These are phyloP conservation scores for Nakaseomyces bracarensis DNA, from an alignment of 1,139 yeast species.

Conservation along the genomic window DNA sequence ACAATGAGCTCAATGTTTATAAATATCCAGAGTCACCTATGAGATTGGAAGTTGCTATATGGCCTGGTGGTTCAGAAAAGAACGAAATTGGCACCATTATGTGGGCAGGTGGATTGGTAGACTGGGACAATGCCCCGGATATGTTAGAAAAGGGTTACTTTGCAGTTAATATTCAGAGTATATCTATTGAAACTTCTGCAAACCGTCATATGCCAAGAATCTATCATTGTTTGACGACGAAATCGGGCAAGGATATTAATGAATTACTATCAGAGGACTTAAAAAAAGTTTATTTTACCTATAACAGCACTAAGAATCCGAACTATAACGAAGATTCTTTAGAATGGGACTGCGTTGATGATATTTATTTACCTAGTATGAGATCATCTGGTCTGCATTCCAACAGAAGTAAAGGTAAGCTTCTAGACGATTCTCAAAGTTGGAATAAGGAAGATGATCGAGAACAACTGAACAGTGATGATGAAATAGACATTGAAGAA, in stretches of 20 bases:
- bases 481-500: conserved; percentile 3
- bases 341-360: conserved; percentile 7
- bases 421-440: no score
- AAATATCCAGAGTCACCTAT: conserved; percentile 88
- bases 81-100: conserved; percentile 69
- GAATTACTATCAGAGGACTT: conserved; percentile 4
- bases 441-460: no score
- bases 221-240: conserved; percentile 9
- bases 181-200: conserved; percentile 21
- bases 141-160: conserved; percentile 29
- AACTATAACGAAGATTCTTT: conserved; percentile 4
- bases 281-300: not conserved
- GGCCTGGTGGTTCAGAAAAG: conserved; percentile 81
- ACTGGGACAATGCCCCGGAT: conserved; percentile 48
- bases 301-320: not conserved
- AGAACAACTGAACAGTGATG: no score
- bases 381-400: not conserved
- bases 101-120: conserved; percentile 89
- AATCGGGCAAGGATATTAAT: conserved; percentile 6
- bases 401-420: no score
- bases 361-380: not conserved
- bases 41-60: conserved; percentile 72
- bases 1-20: conserved; percentile 25
- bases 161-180: conserved; percentile 18
- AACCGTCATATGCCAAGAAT: conserved; percentile 15